Evolutionary conservation across 257 asterid species (phyloP), one percentile per base, ranked within the genome.

Genomic region (Solanum rostratum): DNA sequence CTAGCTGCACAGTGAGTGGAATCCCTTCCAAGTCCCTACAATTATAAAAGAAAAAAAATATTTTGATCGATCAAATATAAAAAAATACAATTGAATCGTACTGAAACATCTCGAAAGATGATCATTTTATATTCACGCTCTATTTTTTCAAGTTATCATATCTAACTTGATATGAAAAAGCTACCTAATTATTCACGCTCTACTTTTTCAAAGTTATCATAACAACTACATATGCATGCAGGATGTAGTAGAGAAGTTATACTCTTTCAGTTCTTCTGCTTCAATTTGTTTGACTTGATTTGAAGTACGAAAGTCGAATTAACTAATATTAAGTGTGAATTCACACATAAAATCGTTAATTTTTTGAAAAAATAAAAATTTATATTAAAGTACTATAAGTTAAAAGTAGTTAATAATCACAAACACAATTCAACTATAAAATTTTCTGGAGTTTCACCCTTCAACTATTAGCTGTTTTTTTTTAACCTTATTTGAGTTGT

Each of bases 11-110:
- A 71, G 79, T 85, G 84, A 62, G 87, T 52, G 5, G 92, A 29
- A 29, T 88, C 94, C 89, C 86, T 93, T 15, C 92, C 92, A 15
- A 91, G 91, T 81, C 90, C 94, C 97, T 92, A 80, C 71, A 87
- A 6, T 37, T 37, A 45, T 29, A 30, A 49, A 71, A 13, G 29
- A 74, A 10, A 13, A 50, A 15, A 49, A 49, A 49, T 49, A 49
- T 49, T 46, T 46, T 46, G 16, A 49, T 49, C 53, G 11, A 49
- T 3, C 46, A 41, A 41, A 41, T 8, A 41, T 41, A 41, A 41
- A 41, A 7, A 41, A 41, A 7, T 41, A 33, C 3, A 33, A 33
- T 41, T 41, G 2, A 41, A 41, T 4, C 43, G 3, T 39, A 39
- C n/a, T n/a, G 10, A 8, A 41, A 41, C 46, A 41, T 9, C 46